These are phyloP conservation scores for Aspergillus sergii DNA, from an alignment of 2,329 filamentous ascomycete species.

Conservation along the genomic window DNA sequence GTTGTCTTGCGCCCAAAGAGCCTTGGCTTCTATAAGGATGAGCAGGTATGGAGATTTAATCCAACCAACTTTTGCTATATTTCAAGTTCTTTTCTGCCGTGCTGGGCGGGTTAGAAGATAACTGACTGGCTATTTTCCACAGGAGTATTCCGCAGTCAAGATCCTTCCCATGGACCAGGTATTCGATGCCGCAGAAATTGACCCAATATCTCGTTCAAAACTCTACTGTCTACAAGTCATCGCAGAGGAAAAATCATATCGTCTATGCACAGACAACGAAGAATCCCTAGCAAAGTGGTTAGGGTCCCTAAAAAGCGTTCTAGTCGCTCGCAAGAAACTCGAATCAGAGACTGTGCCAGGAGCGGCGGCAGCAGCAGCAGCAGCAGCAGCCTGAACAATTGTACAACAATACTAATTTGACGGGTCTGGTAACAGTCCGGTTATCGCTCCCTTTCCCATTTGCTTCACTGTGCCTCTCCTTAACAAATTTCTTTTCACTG, in stretches of 20 bases:
- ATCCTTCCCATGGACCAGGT: slow-evolving; percentile 78
- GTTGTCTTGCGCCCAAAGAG: slow-evolving; percentile 83
- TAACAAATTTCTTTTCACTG: slow-evolving; percentile 4
- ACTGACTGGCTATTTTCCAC: slow-evolving; percentile 20
- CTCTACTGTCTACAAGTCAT: slow-evolving; percentile 89
- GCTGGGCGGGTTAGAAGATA: neutral
- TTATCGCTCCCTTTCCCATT: slow-evolving; percentile 2
- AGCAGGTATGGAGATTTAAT: slow-evolving; percentile 47
- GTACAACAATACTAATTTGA: neutral
- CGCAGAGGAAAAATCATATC: slow-evolving; percentile 82
- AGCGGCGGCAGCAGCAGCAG: slow-evolving; percentile 4
- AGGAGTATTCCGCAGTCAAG: slow-evolving; percentile 83
- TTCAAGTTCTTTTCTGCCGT: neutral
- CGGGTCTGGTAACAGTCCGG: neutral
- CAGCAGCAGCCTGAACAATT: slow-evolving; percentile 1
- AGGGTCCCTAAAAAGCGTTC: slow-evolving; percentile 81
- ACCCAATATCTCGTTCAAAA: slow-evolving; percentile 83
- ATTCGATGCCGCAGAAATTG: slow-evolving; percentile 89
- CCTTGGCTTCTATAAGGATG: slow-evolving; percentile 89
- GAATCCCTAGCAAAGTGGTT: slow-evolving; percentile 81
- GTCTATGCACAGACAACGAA: slow-evolving; percentile 77
- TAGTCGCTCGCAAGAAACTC: slow-evolving; percentile 40
- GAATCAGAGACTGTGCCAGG: slow-evolving; percentile 27
- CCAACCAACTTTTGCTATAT: neutral
- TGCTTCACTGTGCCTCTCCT: neutral